Base-by-base conservation (phyloP, 75 land plant species). In the Pinus albicaulis region DNA sequence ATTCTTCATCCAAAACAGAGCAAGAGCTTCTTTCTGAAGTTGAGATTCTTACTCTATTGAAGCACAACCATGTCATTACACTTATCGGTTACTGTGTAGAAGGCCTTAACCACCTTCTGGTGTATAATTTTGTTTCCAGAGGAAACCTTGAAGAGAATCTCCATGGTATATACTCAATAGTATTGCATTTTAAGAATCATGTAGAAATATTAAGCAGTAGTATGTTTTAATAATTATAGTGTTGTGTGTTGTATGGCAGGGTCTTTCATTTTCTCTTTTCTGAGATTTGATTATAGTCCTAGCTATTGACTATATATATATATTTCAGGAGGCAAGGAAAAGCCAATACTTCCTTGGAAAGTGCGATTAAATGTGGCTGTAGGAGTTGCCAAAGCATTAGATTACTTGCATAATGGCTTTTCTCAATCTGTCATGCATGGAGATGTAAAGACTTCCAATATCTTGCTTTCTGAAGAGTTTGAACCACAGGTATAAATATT, bases 101-200 rank as follows among this genome's bases (percentile, higher is more conserved):
- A 74, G 80, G 76, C 16, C 66, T 76, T 26, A 80, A 81, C 23
- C 80, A 88, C 28, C 80, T 92, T 26, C 83, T 97, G 78, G 98
- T 97, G 34, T 97, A 97, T 80, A 83, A 94, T 73, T 91, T 87
- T 62, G 72, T 92, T 65, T 74, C 93, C 56, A 75, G 92, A 28
- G 99, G 99, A 84, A 95, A 89, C 79, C 83, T 97, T 59, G 98
- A 97, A 76, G 89, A 95, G 24, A 93, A 86, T 48, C 92, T 97
- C 22, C 95, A 92, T 82, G 95, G 98, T 97, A 88, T 52, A 70
- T 15, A 48, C 10, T 48, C 52, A 7, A 48, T 48, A 48, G 10
- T 48, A 48, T 48, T 10, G 52, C 52, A 48, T 48, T 48, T 48
- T 48, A 48, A 48, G 52, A 48, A 48, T 8, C 52, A 48, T 48